Evolutionary conservation across 2,329 filamentous ascomycete species (phyloP).

Genomic region (Talaromyces albobiverticillius): DNA sequence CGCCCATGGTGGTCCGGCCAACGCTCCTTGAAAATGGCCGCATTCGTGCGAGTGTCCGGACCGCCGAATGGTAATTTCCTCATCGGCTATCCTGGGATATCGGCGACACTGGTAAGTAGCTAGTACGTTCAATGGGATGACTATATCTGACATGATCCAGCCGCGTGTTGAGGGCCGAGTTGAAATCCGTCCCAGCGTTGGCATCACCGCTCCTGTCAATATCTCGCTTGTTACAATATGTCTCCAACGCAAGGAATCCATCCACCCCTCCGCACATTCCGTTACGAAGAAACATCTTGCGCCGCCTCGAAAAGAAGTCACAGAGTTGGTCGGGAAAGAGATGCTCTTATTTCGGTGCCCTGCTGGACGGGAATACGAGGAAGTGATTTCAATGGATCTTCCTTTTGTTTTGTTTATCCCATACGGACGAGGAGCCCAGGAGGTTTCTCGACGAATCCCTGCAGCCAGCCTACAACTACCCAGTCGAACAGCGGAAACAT

Average conservation of each 20-base stretch:
- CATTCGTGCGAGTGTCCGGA: constrained; percentile 92
- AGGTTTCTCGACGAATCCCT: constrained; percentile 83
- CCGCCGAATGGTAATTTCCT: constrained; percentile 96
- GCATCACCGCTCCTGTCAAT: constrained; percentile 82
- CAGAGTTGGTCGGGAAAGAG: constrained; percentile 93
- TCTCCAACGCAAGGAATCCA: constrained; percentile 88
- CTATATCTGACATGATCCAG: constrained; percentile 47
- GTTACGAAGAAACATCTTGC: constrained; percentile 88
- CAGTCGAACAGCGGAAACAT: constrained; percentile 93
- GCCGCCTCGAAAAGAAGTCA: constrained; percentile 83
- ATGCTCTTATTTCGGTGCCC: constrained; percentile 86
- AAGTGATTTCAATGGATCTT: constrained; percentile 90
- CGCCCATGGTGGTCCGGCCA: constrained; percentile 40
- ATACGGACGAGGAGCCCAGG: constrained; percentile 85
- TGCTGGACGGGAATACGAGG: constrained; percentile 79
- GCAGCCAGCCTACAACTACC: constrained; percentile 88
- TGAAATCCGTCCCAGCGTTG: constrained; percentile 83
- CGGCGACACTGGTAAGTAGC: constrained; percentile 82
- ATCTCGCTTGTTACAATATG: constrained; percentile 93
- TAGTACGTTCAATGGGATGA: too few relatives aligned
- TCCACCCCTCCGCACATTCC: constrained; percentile 93
- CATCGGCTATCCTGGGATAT: constrained; percentile 96
- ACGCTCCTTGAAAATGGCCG: constrained; percentile 56
- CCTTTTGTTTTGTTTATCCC: constrained; percentile 98
- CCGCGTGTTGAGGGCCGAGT: constrained; percentile 97